Percentiles rank a stretch among this genome's conserved stretches.
These are phyloP conservation scores for Wickerhamiella qilinensis DNA, from an alignment of 805 yeast genomes.

Conservation along the genomic window DNA sequence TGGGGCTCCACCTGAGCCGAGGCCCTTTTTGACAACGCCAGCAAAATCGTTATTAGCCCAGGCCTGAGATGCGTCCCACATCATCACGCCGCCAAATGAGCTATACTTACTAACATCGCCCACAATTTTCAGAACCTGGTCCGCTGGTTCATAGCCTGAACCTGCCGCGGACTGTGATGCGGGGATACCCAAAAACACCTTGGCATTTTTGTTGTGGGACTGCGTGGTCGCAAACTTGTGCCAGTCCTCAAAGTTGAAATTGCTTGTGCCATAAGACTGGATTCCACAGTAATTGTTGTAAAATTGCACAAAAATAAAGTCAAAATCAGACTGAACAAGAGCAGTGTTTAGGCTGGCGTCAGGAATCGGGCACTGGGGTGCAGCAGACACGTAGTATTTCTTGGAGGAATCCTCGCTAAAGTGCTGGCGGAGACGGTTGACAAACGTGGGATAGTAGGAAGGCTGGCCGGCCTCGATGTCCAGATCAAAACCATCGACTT, in stretches of 20 bases:
- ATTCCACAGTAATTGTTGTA: conserved; percentile 40
- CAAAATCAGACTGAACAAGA: conserved; percentile 30
- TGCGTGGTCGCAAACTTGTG: conserved; percentile 27
- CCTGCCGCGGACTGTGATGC: conserved; percentile 36
- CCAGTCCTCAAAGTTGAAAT: conserved; percentile 34
- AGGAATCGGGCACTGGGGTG: conserved; percentile 55
- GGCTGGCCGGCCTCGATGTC: conserved; percentile 34
- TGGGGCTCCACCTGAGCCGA: conserved; percentile 9
- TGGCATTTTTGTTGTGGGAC: conserved; percentile 36
- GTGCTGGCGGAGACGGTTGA: conserved; percentile 17
- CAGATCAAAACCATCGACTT: conserved; percentile 55
- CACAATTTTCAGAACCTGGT: conserved; percentile 15
- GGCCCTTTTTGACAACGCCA: conserved; percentile 29
- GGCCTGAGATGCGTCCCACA: conserved; percentile 73
- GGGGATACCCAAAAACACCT: conserved; percentile 51
- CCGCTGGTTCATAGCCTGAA: conserved; percentile 36
- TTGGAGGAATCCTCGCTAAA: conserved; percentile 19
- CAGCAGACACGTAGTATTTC: conserved; percentile 40
- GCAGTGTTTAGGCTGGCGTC: conserved; percentile 32
- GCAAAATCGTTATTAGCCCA: conserved; percentile 35
- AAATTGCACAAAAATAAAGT: conserved; percentile 49
- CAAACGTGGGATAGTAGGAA: conserved; percentile 38
- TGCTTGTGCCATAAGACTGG: conserved; percentile 13
- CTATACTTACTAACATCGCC: conserved; percentile 14
- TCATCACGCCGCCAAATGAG: conserved; percentile 50